Evolutionary conservation across 768 basidiomycete genomes (phyloP).

Genomic region (Pleurotus platypus): DNA sequence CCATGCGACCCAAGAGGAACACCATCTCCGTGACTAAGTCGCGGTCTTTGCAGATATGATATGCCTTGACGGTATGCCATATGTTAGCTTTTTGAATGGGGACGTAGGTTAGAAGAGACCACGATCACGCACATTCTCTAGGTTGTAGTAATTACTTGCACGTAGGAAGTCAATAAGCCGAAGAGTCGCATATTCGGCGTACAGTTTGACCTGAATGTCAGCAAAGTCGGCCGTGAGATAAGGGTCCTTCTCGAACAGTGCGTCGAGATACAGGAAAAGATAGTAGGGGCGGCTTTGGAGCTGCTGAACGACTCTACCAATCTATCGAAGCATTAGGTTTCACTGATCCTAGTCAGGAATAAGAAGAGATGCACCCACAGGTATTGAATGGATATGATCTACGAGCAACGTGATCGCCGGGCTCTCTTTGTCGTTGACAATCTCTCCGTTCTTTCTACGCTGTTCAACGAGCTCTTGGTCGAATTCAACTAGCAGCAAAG

Average conservation of each 20-base stretch:
- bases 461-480: constrained; percentile 81
- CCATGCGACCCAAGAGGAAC: constrained; percentile 95
- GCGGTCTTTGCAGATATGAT: constrained; percentile 75
- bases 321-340: constrained; percentile 40
- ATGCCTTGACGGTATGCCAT: constrained; percentile 52
- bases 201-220: constrained; percentile 86
- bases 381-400: constrained; percentile 94
- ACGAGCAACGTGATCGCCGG: constrained; percentile 86
- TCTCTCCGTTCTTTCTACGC: constrained; percentile 39
- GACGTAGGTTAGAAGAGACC: too few species aligned
- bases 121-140: constrained; percentile 58
- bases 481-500: constrained; percentile 88
- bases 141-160: constrained; percentile 86
- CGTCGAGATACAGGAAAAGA: constrained; percentile 91
- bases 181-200: constrained; percentile 79
- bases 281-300: constrained; percentile 72
- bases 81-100: too few species aligned
- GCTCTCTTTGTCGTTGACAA: constrained; percentile 43
- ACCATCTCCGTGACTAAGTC: constrained; percentile 97
- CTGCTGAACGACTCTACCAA: constrained; percentile 84
- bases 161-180: constrained; percentile 89
- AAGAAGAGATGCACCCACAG: constrained; percentile 47
- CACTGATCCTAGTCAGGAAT: neutral
- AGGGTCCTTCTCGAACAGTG: constrained; percentile 83
- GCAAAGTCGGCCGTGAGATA: constrained; percentile 77